phyloP scores from a whole-genome alignment of 192 early-diverging fungal genomes.

The Backusella luteola region DNA sequence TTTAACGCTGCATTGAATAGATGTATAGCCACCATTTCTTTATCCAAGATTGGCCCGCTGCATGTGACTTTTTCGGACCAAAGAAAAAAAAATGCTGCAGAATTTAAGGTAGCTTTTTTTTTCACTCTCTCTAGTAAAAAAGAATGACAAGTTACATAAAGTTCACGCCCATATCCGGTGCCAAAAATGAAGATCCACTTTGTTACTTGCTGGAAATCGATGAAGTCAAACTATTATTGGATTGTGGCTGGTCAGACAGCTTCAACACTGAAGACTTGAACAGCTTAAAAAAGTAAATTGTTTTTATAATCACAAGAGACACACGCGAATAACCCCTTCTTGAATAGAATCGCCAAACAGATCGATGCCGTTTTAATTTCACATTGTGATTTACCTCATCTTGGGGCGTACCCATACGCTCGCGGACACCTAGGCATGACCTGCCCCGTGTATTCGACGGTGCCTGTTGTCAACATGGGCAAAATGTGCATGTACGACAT shows the following conservation, averaged over 20 bases:
- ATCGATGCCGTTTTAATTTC: constrained; percentile 89
- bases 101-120: neutral
- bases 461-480: constrained; percentile 93
- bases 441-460: constrained; percentile 87
- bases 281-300: constrained; percentile 60
- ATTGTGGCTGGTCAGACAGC: constrained; percentile 89
- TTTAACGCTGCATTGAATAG: too few relatives aligned
- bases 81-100: too few relatives aligned
- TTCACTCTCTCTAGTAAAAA: neutral
- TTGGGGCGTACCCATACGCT: constrained; percentile 87
- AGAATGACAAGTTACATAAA: constrained; percentile 57
- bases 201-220: constrained; percentile 93
- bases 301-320: neutral
- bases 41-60: too few relatives aligned
- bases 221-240: constrained; percentile 87
- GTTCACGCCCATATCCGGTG: constrained; percentile 87
- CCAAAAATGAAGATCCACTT: constrained; percentile 78
- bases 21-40: too few relatives aligned
- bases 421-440: constrained; percentile 71
- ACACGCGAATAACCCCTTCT: neutral
- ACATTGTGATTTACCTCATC: constrained; percentile 85
- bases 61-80: too few relatives aligned
- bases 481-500: constrained; percentile 81
- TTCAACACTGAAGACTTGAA: constrained; percentile 71
- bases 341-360: constrained; percentile 75